A percentile compares a stretch with the other conserved stretches of the same genome.
Evolutionary conservation across 768 basidiomycete species (phyloP).

Genomic region (Daedaleopsis nitida): DNA sequence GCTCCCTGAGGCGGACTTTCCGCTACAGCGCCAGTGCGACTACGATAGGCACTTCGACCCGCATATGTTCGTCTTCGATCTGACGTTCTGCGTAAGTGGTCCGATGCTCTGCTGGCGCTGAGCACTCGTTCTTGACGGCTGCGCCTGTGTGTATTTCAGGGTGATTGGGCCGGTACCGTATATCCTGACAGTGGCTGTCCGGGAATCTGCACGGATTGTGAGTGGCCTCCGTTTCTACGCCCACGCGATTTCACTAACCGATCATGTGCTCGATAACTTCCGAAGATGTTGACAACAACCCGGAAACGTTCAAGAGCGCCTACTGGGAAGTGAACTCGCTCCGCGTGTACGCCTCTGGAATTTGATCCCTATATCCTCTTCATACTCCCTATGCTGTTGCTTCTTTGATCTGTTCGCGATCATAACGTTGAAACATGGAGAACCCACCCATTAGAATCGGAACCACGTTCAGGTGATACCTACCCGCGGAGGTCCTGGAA

Average conservation of each 20-base stretch:
- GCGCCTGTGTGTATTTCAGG: slow-evolving; percentile 33
- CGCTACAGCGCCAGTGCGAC: slow-evolving; percentile 46
- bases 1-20: slow-evolving; percentile 50
- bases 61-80: slow-evolving; percentile 57
- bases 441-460: too few species aligned
- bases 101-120: neutral
- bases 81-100: slow-evolving; percentile 59
- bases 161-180: slow-evolving; percentile 52
- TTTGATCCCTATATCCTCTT: slow-evolving; percentile 41
- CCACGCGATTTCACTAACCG: neutral
- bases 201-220: slow-evolving; percentile 47
- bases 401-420: too few species aligned
- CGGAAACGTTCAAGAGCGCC: slow-evolving; percentile 58
- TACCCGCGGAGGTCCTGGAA: too few species aligned
- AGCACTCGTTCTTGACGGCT: neutral
- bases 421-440: too few species aligned
- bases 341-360: slow-evolving; percentile 47
- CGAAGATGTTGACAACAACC: slow-evolving; percentile 61
- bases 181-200: slow-evolving; percentile 45
- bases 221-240: slow-evolving; percentile 24
- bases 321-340: slow-evolving; percentile 72
- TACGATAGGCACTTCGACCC: slow-evolving; percentile 53
- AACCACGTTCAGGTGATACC: too few species aligned
- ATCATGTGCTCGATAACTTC: neutral
- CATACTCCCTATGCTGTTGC: too few species aligned